Evolutionary conservation across 495 filamentous ascomycete genomes (phyloP).

Genomic region (Xylaria castorea): DNA sequence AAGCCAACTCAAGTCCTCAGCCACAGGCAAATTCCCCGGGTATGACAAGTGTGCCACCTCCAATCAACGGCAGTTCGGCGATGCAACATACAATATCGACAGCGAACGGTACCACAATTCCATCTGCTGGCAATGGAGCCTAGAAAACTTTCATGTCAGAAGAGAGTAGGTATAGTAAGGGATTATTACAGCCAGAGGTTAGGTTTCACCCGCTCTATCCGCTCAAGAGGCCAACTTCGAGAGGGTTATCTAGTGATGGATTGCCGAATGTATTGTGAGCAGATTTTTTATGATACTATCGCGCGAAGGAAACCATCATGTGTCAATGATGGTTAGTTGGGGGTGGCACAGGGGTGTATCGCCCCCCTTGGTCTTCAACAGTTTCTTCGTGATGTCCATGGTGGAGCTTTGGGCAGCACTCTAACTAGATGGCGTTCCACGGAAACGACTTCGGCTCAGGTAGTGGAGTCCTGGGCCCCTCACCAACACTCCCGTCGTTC

Average conservation of each 20-base stretch:
- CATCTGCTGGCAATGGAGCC: constrained; percentile 31
- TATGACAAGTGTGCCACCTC: constrained; percentile 18
- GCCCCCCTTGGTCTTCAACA: neutral
- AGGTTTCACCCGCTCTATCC: constrained; percentile 25
- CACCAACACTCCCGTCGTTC: neutral
- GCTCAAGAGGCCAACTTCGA: constrained; percentile 13
- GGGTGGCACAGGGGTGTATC: neutral
- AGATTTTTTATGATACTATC: neutral
- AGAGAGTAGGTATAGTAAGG: constrained; percentile 10
- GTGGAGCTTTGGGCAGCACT: neutral
- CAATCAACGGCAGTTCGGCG: constrained; percentile 32
- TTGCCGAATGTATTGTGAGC: neutral
- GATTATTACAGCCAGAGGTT: constrained; percentile 17
- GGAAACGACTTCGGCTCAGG: neutral
- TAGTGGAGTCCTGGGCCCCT: neutral
- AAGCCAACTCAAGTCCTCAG: constrained; percentile 34
- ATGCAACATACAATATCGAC: constrained; percentile 23
- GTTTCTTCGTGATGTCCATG: neutral
- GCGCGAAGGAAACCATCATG: neutral
- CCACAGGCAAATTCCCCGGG: constrained; percentile 28
- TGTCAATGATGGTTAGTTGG: neutral
- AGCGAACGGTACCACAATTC: constrained; percentile 31
- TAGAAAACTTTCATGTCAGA: constrained; percentile 32
- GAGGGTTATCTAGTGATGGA: neutral
- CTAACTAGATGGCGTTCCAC: constrained; percentile 12